Percentiles rank a stretch among this genome's conserved stretches.
These are phyloP conservation scores for Podila horticola DNA, from an alignment of 192 early-diverging fungal species.

Conservation along the genomic window DNA sequence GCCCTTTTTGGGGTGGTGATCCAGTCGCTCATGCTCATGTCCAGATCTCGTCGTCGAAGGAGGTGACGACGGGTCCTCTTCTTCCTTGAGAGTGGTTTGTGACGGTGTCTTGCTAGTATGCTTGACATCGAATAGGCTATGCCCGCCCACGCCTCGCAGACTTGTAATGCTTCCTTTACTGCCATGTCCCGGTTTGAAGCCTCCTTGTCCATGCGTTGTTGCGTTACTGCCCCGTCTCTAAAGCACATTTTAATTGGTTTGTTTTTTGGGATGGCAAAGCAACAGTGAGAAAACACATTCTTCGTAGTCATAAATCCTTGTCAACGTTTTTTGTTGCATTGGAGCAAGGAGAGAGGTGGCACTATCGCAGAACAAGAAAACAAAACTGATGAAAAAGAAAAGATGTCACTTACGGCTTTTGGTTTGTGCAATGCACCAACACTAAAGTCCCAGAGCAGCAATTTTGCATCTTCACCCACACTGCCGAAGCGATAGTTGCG, in stretches of 20 bases:
- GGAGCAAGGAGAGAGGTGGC: too few relatives aligned
- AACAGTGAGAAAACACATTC: too few relatives aligned
- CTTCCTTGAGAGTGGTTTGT: background rate
- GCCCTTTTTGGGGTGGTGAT: too few relatives aligned
- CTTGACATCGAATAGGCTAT: conserved; percentile 36
- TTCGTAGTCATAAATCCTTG: too few relatives aligned
- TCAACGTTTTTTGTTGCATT: too few relatives aligned
- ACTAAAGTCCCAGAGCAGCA: conserved; percentile 96
- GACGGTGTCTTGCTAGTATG: background rate
- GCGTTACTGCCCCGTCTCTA: conserved; percentile 51
- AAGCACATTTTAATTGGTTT: conserved; percentile 8
- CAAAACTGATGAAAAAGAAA: background rate
- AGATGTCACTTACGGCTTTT: conserved; percentile 59
- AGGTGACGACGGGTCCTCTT: too few relatives aligned
- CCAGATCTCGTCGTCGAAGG: too few relatives aligned
- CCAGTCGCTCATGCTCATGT: too few relatives aligned
- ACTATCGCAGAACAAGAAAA: background rate
- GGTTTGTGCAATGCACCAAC: conserved; percentile 80
- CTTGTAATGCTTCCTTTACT: conserved; percentile 43
- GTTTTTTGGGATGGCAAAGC: too few relatives aligned
- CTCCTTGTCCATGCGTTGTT: conserved; percentile 9
- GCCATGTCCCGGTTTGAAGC: conserved; percentile 36
- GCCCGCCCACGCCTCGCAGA: conserved; percentile 25
- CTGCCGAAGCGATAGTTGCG: conserved; percentile 86
- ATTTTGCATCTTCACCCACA: conserved; percentile 87